Base-by-base conservation (phyloP, 2,329 filamentous ascomycete genomes). In the Colletotrichum agaves region DNA sequence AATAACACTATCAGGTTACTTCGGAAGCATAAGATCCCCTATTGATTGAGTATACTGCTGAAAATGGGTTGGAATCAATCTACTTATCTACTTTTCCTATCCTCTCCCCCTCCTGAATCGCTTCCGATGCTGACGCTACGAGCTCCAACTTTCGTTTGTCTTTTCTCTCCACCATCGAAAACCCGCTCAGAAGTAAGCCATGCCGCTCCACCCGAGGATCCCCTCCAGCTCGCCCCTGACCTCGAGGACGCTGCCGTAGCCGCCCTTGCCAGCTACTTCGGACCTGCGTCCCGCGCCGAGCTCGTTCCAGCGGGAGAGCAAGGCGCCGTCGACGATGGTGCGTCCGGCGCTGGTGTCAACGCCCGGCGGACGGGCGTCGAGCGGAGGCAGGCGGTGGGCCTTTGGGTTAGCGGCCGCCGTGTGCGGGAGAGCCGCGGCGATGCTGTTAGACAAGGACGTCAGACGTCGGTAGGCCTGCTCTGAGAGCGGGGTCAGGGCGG, bases 391-490 rank as follows among this genome's bases (percentile, higher is more conserved):
- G 13, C 96, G 87, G 79, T 95, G 93, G 0, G 90, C 93, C 62
- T 92, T 89, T 2, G 93, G 91, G 78, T 98, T 98, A 56, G 98
- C 83, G 0, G 93, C 93, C 7, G 90, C 93, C 4, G 91, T 82
- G 70, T 94, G 90, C 47, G 93, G 90, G 7, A 98, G 86, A 0
- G 90, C 89, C 37, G 90, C 92, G 8, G 90, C 85, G 1, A 99
- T 84, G 75, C 97, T 94, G 4, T 90, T 92, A 52, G 94, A 88
- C 4, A 99, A 84, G 2, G 93, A 93, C 4, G 90, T 90, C 3
- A 99, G 86, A 0, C 94, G 91, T 1, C 96, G 91, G 79, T 98
- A 98, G 11, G 90, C 85, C 5, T 90, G 84, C 78, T 98, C 95
- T 0, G 90, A 83, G 1, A 98, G 83, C 0, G 95, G 89, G 0